Evolutionary conservation across 73 alveolate species (phyloP), one percentile per base, ranked within the genome.

Genomic region (Stentor roeselii): DNA sequence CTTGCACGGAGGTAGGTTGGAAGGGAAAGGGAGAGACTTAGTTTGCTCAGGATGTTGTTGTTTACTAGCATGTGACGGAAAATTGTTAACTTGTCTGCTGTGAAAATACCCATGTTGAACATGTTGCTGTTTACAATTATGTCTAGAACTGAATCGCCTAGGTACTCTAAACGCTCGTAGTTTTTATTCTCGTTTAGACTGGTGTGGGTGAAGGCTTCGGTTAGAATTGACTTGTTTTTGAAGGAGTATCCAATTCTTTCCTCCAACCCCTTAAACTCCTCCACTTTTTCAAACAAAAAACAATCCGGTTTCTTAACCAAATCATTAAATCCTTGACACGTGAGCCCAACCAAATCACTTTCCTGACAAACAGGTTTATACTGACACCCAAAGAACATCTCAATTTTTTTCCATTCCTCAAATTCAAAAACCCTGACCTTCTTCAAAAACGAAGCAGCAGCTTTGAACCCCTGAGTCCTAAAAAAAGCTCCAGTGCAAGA

Each of bases 141-240:
- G 60, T 86, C 92, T 4, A 86, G 3, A 3, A 86, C 91, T 3
- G 92, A 41, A 84, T 86, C 92, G 36, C 92, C 92, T 31, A 86
- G 88, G 74, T 60, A 86, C 35, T 86, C 92, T 31, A 86, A 60
- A 60, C 92, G 50, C 40, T 86, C 90, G 83, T 86, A 86, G 83
- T 74, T 60, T 61, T 59, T 32, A 82, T 60, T 85, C 39, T 14
- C 42, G 1, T 34, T 2, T 1, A 67, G 27, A 32, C 60, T 27
- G 14, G 15, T n/a, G 37, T 76, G 84, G 34, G 84, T 76, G n/a
- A 76, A 35, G 1, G 85, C 84, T 76, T 76, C 60, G 39, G 36
- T 27, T n/a, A 76, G 6, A 2, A 76, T 15, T n/a, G n/a, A 21
- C 39, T 76, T 34, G 39, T 76, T 41, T 14, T 37, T 76, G 37